phyloP scores from a whole-genome alignment of 2,329 filamentous ascomycete genomes.

The Monilinia fructicola region DNA sequence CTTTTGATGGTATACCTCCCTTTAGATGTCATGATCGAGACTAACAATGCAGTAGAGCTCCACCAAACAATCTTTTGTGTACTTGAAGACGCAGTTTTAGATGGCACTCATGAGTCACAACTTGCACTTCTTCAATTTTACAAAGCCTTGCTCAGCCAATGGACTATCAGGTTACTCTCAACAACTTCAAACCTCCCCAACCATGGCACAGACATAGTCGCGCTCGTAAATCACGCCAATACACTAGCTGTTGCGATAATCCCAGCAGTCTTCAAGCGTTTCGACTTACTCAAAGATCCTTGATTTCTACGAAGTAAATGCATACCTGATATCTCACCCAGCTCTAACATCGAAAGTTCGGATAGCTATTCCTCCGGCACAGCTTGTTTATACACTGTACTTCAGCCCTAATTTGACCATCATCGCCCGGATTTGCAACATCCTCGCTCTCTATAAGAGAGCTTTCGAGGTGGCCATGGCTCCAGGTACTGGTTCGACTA shows the following conservation, averaged over 20 bases:
- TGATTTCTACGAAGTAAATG: slow-evolving; percentile 67
- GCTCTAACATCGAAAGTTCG: slow-evolving; percentile 55
- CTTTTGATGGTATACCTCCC: slow-evolving; percentile 53
- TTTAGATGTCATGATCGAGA: not conserved
- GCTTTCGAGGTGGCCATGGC: slow-evolving; percentile 67
- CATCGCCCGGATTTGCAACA: slow-evolving; percentile 66
- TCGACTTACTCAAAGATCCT: slow-evolving; percentile 57
- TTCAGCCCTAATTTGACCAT: slow-evolving; percentile 64
- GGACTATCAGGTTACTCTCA: slow-evolving; percentile 50
- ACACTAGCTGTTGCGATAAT: slow-evolving; percentile 58
- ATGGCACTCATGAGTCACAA: slow-evolving; percentile 54
- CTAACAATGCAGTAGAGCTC: slow-evolving; percentile 46
- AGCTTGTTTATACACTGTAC: slow-evolving; percentile 68
- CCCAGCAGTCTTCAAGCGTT: slow-evolving; percentile 50
- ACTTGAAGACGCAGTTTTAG: slow-evolving; percentile 53
- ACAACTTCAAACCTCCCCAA: slow-evolving; percentile 34
- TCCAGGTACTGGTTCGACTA: slow-evolving; percentile 37
- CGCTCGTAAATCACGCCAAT: slow-evolving; percentile 52
- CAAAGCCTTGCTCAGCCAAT: slow-evolving; percentile 61
- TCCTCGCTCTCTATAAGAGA: slow-evolving; percentile 71
- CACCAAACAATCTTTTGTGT: slow-evolving; percentile 50
- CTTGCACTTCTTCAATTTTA: slow-evolving; percentile 65
- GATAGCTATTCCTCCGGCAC: slow-evolving; percentile 66
- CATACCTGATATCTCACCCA: slow-evolving; percentile 55
- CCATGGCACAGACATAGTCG: slow-evolving; percentile 40